Base-by-base conservation (phyloP, 768 basidiomycete species). In the Russula ochroleuca region DNA sequence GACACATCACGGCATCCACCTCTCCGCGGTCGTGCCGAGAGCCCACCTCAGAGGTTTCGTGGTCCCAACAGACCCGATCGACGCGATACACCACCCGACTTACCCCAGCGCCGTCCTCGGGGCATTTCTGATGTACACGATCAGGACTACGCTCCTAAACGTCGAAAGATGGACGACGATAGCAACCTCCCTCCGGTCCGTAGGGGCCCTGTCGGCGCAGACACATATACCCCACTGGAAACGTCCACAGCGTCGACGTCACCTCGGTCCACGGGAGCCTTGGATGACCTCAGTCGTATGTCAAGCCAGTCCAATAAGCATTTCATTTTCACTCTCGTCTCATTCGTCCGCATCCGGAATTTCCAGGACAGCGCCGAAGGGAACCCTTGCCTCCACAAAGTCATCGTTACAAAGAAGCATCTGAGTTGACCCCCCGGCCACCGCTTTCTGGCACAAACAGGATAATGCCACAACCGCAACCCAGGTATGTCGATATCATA, bases 341-440 rank as follows among this genome's bases (percentile, higher is more conserved):
- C 56, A 58, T 59, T 31, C 59, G 40, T 55, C 19, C 59, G 50
- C 35, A 17, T 57, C 60, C 33, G 63, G 41, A 33, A 49, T 64
- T 64, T 55, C 59, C 58, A 68, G 67, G 64, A 54, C 52, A 62
- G 31, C 67, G 67, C 33, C 61, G 61, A 52, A 47, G 65, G 43
- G 52, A 51, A 21, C 67, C 67, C 17, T 37, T 68, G n/a, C 65
- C 67, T 63, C 48, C 65, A 21, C 67, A 68, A 64, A 67, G 57
- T 17, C 65, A 66, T 53, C 67, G 67, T 11, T 68, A 57, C 43
- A 61, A 57, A 48, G 67, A 67, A 59, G 60, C 60, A 28, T 54
- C 61, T 9, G 64, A 56, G 10, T 47, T 33, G 10, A 23, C 40
- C 10, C 17, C 23, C 28, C 49, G 63, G 37, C 51, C 56, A 57